Conservation (phyloP, 1,284 basidiomycete species). For the Tilletia walkeri region DNA sequence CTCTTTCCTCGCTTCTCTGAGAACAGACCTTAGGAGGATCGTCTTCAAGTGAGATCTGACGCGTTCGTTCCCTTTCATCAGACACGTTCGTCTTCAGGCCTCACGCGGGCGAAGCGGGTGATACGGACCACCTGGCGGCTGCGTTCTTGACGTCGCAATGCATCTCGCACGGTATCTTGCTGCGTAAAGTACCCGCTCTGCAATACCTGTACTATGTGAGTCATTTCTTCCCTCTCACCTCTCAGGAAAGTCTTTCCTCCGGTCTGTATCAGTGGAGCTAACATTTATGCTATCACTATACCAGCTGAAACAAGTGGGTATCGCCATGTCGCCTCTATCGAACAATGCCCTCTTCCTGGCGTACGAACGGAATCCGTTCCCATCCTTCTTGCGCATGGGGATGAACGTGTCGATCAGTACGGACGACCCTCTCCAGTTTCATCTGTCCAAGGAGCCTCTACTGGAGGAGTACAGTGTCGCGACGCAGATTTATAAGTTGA, state of each 20-base stretch:
- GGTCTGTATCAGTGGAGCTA: not conserved
- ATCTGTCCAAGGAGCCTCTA: constrained; percentile 68
- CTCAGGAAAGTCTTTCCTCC: not conserved
- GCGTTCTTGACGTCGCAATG: constrained; percentile 95
- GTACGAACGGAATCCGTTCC: constrained; percentile 95
- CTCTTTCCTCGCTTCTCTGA: no score
- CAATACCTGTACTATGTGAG: constrained; percentile 69
- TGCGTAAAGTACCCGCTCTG: constrained; percentile 90
- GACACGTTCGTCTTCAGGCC: constrained; percentile 90
- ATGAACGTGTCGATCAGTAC: constrained; percentile 96
- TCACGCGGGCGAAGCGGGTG: constrained; percentile 96
- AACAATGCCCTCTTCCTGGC: constrained; percentile 97
- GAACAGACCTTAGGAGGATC: no score
- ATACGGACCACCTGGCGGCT: constrained; percentile 93
- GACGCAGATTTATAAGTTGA: constrained; percentile 61
- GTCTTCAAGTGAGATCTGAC: no score
- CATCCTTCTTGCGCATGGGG: constrained; percentile 93
- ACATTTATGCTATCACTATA: constrained; percentile 64
- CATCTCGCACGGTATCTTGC: constrained; percentile 95
- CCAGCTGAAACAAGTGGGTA: constrained; percentile 49
- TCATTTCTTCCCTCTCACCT: not conserved
- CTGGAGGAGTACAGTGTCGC: constrained; percentile 98
- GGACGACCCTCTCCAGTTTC: constrained; percentile 71
- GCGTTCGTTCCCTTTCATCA: not conserved
- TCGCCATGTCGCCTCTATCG: constrained; percentile 96